Conservation (phyloP, 164 flowering plant genomes). For the Dillenia suffruticosa region DNA sequence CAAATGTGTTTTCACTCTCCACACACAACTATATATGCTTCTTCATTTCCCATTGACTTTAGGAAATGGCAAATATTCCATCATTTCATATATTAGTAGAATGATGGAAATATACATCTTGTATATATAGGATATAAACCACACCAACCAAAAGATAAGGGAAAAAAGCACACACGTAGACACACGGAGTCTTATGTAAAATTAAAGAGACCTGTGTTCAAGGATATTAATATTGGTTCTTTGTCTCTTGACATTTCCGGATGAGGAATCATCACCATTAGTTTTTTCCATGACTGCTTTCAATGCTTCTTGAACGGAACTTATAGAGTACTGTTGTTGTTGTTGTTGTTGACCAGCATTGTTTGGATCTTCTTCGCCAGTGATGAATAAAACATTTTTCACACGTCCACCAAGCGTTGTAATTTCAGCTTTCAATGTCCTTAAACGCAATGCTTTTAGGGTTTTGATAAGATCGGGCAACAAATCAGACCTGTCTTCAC, state of each 20-base stretch:
- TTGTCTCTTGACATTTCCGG: constrained; percentile 71
- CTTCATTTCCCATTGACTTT: neutral
- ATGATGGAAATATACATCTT: constrained; percentile 4
- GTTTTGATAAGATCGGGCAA: constrained; percentile 85
- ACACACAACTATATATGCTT: neutral
- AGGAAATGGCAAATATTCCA: neutral
- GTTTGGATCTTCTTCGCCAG: constrained; percentile 48
- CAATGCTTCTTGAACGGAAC: constrained; percentile 67
- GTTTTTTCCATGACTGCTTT: constrained; percentile 76
- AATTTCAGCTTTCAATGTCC: constrained; percentile 85
- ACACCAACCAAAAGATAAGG: constrained; percentile 4
- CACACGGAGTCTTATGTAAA: neutral
- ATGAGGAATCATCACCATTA: constrained; percentile 48
- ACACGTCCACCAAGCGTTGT: constrained; percentile 89
- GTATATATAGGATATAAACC: constrained; percentile 6
- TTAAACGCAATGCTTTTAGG: constrained; percentile 64
- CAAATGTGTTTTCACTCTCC: constrained; percentile 4
- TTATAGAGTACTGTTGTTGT: constrained; percentile 35
- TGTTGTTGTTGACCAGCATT: constrained; percentile 21
- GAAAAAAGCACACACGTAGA: neutral
- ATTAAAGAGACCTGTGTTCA: constrained; percentile 47
- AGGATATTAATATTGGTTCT: constrained; percentile 52
- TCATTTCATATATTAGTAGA: neutral
- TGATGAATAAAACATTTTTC: constrained; percentile 65
- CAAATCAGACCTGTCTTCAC: constrained; percentile 88